Evolutionary conservation across 2,329 filamentous ascomycete species (phyloP), one percentile per base, ranked within the genome.

Genomic region (Orbilia brochopaga): DNA sequence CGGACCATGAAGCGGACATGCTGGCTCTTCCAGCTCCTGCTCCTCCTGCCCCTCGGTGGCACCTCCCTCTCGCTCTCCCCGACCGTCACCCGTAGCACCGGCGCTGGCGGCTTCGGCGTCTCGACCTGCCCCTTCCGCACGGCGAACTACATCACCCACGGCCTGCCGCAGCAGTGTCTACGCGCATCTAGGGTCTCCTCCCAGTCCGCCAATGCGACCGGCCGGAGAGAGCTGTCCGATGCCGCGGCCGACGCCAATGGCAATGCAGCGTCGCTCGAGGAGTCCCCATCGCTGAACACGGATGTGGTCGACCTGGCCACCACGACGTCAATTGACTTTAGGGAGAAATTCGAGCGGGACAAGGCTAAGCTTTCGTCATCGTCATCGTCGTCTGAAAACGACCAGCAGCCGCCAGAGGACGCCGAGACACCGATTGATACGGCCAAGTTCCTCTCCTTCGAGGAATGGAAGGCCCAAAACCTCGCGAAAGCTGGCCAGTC

Each of bases 401-500:
- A 51, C 11, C 59, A 50, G 64, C 67, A 73, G 74, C 19, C 75
- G 78, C 21, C 63, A 78, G 15, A 77, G 81, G 88, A 90, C 65
- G 82, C 83, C 4, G 89, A 90, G 53, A 88, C 86, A 1, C 83
- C 85, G 0, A 82, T 89, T 10, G 88, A 91, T 77, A 90, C 90
- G 75, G 85, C 88, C 51, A 88, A 92, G 5, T 97, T 97, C 79
- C 87, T 97, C 76, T 97, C 94, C 0, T 99, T 99, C 76, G 94
- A 97, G 78, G 93, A 97, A 77, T 99, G 94, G 94, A 97, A 96
- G 81, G 91, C 89, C 77, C 90, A 92, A 82, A 96, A 96, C 81
- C 82, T 97, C 17, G 90, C 88, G 57, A 90, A 91, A 78, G 88
- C 87, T 2, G 93, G 91, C 11, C 93, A 97, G 77, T 91, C 82